Evolutionary conservation across 345 rosid species (phyloP).

Genomic region (Linum trigynum): DNA sequence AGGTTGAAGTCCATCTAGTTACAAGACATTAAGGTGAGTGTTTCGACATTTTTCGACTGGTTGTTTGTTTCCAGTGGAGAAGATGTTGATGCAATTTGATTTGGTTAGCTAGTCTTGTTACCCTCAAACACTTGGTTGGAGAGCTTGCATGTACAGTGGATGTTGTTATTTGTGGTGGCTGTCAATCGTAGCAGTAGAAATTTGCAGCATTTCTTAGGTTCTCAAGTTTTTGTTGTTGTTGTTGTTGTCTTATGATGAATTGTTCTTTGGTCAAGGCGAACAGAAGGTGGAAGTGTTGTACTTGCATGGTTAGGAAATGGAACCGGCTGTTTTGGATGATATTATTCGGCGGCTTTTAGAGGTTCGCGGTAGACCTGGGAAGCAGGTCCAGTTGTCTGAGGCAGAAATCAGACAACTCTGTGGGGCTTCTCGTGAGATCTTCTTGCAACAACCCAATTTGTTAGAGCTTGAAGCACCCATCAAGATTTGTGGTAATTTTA

Average conservation of each 20-base stretch:
- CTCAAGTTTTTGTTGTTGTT: not conserved
- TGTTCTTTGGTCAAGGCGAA: not conserved
- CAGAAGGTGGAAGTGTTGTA: not conserved
- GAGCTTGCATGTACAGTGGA: not conserved
- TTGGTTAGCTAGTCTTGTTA: not conserved
- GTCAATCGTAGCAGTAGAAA: not conserved
- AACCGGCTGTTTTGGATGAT: slow-evolving; percentile 43
- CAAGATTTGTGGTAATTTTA: not conserved
- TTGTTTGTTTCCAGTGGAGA: not conserved
- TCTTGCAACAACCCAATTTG: slow-evolving; percentile 60
- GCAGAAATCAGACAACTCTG: slow-evolving; percentile 70
- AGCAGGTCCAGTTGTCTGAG: slow-evolving; percentile 66
- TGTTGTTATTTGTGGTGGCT: not conserved
- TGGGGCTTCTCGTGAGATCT: slow-evolving; percentile 40
- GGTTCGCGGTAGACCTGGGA: slow-evolving; percentile 51
- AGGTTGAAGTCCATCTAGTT: not conserved
- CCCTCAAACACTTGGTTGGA: not conserved
- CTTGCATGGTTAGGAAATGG: not conserved
- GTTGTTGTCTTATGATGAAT: not conserved
- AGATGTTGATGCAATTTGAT: not conserved
- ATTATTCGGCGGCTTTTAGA: slow-evolving; percentile 56
- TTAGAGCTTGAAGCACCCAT: slow-evolving; percentile 25
- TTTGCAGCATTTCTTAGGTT: not conserved
- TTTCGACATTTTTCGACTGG: not conserved
- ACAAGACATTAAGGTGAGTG: not conserved